phyloP scores from a whole-genome alignment of 495 filamentous ascomycete genomes.

The Penicillium roqueforti region DNA sequence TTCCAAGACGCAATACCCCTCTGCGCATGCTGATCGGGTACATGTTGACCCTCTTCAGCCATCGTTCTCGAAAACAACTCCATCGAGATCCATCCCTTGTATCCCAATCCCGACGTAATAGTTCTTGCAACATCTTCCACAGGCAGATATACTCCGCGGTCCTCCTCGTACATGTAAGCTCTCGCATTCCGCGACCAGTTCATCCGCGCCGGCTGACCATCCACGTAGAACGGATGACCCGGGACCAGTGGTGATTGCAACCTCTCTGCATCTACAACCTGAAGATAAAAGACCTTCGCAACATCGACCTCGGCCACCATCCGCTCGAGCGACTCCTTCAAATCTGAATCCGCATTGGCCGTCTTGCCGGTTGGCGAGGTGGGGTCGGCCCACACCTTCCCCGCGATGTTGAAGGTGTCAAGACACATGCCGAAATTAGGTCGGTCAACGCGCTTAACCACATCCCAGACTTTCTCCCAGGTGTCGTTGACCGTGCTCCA shows the following conservation, averaged over 20 bases:
- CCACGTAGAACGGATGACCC: slow-evolving; percentile 59
- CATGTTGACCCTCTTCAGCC: slow-evolving; percentile 44
- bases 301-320: slow-evolving; percentile 52
- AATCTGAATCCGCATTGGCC: slow-evolving; percentile 51
- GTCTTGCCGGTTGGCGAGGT: slow-evolving; percentile 47
- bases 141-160: slow-evolving; percentile 63
- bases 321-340: slow-evolving; percentile 52
- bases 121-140: slow-evolving; percentile 33
- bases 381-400: slow-evolving; percentile 65
- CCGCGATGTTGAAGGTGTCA: slow-evolving; percentile 74
- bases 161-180: slow-evolving; percentile 63
- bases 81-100: slow-evolving; percentile 64
- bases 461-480: slow-evolving; percentile 63
- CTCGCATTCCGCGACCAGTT: slow-evolving; percentile 73
- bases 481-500: slow-evolving; percentile 62
- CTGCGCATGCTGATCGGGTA: slow-evolving; percentile 57
- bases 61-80: slow-evolving; percentile 62
- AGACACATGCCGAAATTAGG: slow-evolving; percentile 70
- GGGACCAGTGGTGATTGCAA: slow-evolving; percentile 50
- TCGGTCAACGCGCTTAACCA: slow-evolving; percentile 57
- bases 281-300: slow-evolving; percentile 66
- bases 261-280: slow-evolving; percentile 66
- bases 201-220: slow-evolving; percentile 62
- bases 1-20: slow-evolving; percentile 56
- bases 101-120: slow-evolving; percentile 57